These are phyloP conservation scores for Odonthalia washingtoniensis DNA, from an alignment of 31 red algal species.

Conservation along the genomic window DNA sequence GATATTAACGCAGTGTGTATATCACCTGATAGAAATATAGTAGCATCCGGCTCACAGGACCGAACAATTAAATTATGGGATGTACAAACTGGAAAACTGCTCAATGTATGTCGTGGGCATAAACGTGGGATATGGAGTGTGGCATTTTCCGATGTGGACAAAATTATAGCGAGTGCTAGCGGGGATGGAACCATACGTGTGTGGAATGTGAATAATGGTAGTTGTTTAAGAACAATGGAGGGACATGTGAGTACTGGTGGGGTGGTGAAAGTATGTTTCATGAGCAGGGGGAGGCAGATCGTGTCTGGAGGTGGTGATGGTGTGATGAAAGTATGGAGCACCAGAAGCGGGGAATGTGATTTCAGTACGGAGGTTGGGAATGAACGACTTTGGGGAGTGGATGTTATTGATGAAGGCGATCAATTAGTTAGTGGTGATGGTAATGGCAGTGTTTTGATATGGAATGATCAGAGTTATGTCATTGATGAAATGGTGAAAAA, in stretches of 20 bases:
- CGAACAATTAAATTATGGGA: constrained; percentile 81
- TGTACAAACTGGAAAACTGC: constrained; percentile 36
- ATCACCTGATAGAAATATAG: constrained; percentile 69
- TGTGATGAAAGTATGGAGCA: constrained; percentile 75
- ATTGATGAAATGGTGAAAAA: constrained; percentile 20
- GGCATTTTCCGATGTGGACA: constrained; percentile 83
- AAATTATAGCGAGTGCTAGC: constrained; percentile 67
- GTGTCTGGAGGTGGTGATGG: constrained; percentile 77
- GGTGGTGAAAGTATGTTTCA: constrained; percentile 63
- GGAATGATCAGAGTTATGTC: constrained; percentile 73
- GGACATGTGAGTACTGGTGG: constrained; percentile 74
- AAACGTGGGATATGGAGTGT: constrained; percentile 80
- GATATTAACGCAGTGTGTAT: constrained; percentile 89
- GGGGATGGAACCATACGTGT: constrained; percentile 77
- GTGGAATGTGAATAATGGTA: constrained; percentile 72
- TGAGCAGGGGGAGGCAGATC: constrained; percentile 73
- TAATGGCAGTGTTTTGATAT: constrained; percentile 65
- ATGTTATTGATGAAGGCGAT: constrained; percentile 62
- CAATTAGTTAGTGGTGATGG: constrained; percentile 62
- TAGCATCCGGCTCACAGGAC: constrained; percentile 87
- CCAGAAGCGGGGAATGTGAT: constrained; percentile 59
- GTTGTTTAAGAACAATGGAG: constrained; percentile 70
- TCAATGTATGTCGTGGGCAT: constrained; percentile 71
- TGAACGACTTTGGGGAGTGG: constrained; percentile 77
- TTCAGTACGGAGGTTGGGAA: constrained; percentile 69